Evolutionary conservation across 805 yeast species (phyloP), one percentile per base, ranked within the genome.

Genomic region (Myxozyma lipomycoides): DNA sequence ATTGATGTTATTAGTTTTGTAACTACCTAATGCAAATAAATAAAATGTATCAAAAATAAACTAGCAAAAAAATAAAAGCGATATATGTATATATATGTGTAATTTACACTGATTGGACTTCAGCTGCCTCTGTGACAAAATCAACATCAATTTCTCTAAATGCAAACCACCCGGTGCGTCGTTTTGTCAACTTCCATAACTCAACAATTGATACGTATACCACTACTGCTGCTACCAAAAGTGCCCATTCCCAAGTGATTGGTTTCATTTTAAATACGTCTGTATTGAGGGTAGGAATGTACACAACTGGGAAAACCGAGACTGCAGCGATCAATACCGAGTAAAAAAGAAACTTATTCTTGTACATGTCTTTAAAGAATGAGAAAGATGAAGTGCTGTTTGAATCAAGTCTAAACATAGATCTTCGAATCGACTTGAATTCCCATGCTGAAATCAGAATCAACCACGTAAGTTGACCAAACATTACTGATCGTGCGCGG

Each of bases 381-480:
- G 76, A 78, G 61, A 72, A 76, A 60, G 83, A 80, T 15, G 78
- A 74, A 46, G 76, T 80, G 15, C 82, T 69, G 43, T 80, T 83
- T 22, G 85, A 85, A 47, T 71, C 70, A 23, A 55, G 42, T 7
- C 40, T 28, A 68, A 86, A 85, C 55, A 86, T 71, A 1, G 95
- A 86, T 60, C 81, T 73, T 60, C 83, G 73, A 67, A 81, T 69
- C 63, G 85, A 86, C 51, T 85, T 75, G 60, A 86, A 87, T 68
- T 86, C 93, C 93, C 93, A 86, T 1, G 95, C 93, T 42, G 85
- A 71, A 25, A 86, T 65, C 52, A 87, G 74, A 2, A 91, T 84
- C 70, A 90, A 78, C 95, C 95, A 87, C 0, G 95, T 87, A 82
- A 86, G 82, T 1, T 83, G 78, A 1, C 84, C 84, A 72, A 87